Percentiles rank a stretch among this genome's conserved stretches.
phyloP scores from a whole-genome alignment of 768 basidiomycete genomes.

The Mrakia hoshinonis region DNA sequence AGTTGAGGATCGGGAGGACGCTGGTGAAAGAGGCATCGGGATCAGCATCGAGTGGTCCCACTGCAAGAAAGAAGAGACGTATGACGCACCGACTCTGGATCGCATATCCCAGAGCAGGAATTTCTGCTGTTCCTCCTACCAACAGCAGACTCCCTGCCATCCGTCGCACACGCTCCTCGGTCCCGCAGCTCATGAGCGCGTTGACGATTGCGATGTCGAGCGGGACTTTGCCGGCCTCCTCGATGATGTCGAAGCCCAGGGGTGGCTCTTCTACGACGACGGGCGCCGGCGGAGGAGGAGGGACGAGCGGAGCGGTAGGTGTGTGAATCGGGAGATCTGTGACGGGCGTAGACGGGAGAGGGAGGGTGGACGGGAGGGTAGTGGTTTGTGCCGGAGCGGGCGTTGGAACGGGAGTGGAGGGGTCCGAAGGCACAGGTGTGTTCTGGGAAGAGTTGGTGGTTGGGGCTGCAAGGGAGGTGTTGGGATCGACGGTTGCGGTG shows the following conservation, averaged over 20 bases:
- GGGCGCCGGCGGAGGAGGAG: neutral
- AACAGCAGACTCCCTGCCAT: conserved; percentile 80
- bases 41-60: neutral
- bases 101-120: conserved; percentile 37
- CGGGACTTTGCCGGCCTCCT: conserved; percentile 81
- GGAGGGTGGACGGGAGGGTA: neutral
- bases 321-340: conserved; percentile 42
- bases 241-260: conserved; percentile 53
- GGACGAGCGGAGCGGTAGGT: neutral
- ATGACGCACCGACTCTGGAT: conserved; percentile 20
- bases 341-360: conserved; percentile 29
- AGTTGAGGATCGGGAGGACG: conserved; percentile 67
- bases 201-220: conserved; percentile 90
- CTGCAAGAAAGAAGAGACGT: neutral
- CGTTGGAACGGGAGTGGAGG: neutral
- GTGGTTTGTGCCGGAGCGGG: neutral
- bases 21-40: conserved; percentile 20
- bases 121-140: conserved; percentile 70
- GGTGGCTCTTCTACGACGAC: conserved; percentile 20
- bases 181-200: conserved; percentile 74
- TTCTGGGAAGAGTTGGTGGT: neutral
- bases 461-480: neutral
- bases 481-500: neutral
- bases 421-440: neutral
- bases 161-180: conserved; percentile 81